Base-by-base conservation (phyloP, 2,329 filamentous ascomycete genomes). In the Camptophora hylomeconis region DNA sequence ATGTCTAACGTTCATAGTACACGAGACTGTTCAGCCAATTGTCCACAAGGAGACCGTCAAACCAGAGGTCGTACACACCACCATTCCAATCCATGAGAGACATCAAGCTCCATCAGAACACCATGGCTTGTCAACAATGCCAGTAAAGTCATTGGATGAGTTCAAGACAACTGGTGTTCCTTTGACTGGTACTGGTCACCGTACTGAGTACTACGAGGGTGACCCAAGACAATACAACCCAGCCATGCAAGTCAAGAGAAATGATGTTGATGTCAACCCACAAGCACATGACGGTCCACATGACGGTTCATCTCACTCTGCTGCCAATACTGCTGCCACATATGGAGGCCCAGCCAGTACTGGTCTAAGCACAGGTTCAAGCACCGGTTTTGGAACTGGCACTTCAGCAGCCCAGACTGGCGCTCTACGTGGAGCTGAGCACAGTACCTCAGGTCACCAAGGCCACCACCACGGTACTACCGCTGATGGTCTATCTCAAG, bases 21-120 rank as follows among this genome's bases (percentile, higher is more conserved):
- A 76, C 37, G 72, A 79, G 49, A 70, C 67, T 13, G 65, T 81
- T 26, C 75, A 81, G 50, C 76, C 76, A 0, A 64, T 81, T 1
- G 60, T 82, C 20, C 61, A 81, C 27, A 78, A 78, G 48, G 72
- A 81, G 40, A 69, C 65, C 2, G 57, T 80, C 16, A 67, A 26
- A 15, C 27, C 27, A 10, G 22, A 30, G 17, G 65, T 81, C 3
- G 61, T 80, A 1, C 78, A 82, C 57, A 80, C 72, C 12, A 80
- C 74, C 1, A 61, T 77, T 0, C 77, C 76, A 0, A 65, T 82
- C 21, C 76, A 81, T 39, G 77, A 83, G 53, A 65, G 69, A 2
- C 76, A 82, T 46, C 72, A 80, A 44, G 71, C 75, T 28, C 60
- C 66, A 10, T 61, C 75, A 2, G 64, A 75, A 35, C 70, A 78